Percentiles rank a stretch among this genome's conserved stretches.
Evolutionary conservation across 331 rosid species (phyloP).

Genomic region (Malus hybrid): DNA sequence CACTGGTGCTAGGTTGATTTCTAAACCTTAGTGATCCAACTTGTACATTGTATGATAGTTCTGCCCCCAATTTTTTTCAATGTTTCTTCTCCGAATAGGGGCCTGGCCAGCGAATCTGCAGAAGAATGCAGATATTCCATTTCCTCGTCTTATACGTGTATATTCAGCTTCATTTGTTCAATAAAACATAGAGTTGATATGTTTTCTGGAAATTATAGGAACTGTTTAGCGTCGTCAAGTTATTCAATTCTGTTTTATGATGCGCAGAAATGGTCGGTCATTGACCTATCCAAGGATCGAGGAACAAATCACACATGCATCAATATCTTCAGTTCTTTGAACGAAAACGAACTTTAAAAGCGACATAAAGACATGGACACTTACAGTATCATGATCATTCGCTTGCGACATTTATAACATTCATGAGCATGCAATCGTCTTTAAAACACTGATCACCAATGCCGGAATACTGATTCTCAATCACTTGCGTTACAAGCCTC

Average conservation of each 20-base stretch:
- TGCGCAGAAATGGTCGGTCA: background rate
- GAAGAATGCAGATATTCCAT: slow-evolving; percentile 56
- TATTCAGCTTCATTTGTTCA: slow-evolving; percentile 26
- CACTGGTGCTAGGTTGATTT: slow-evolving; percentile 39
- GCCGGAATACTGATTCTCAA: no score
- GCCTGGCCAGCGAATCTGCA: slow-evolving; percentile 49
- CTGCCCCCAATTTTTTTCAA: slow-evolving; percentile 46
- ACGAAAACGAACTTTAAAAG: no score
- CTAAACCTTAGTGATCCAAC: slow-evolving; percentile 39
- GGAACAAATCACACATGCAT: no score
- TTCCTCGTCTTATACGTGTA: slow-evolving; percentile 30
- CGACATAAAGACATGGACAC: no score
- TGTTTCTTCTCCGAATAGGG: slow-evolving; percentile 26
- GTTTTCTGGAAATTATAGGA: background rate
- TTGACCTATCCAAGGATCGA: background rate
- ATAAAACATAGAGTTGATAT: slow-evolving; percentile 29
- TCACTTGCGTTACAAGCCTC: no score
- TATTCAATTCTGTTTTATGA: background rate
- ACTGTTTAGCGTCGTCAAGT: background rate
- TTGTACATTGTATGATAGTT: slow-evolving; percentile 65
- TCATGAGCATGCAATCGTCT: no score
- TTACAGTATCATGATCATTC: no score
- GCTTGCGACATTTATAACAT: no score
- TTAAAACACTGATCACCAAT: no score
- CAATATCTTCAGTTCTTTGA: no score